Evolutionary conservation across 257 asterid genomes (phyloP), one percentile per base, ranked within the genome.

Genomic region (Solanum gandarillasii): DNA sequence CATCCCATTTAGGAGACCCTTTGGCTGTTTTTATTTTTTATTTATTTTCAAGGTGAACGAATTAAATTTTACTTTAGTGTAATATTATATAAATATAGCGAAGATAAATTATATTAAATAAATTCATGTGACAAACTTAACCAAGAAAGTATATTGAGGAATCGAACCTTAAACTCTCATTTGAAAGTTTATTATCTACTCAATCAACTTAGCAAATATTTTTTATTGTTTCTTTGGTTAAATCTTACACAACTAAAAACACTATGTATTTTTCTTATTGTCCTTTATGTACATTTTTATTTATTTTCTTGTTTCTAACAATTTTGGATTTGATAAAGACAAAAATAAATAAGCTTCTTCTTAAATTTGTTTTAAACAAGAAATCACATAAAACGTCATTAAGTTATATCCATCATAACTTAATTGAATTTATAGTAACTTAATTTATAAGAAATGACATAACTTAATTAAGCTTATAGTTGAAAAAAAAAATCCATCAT

Each of bases 1-100:
- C 90, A 86, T 87, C 90, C 87, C 83, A 76, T 89, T 87, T 87
- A 82, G 92, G 89, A 91, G 93, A 91, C 91, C 93, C 83, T 88
- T 90, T 90, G 91, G 92, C 93, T 91, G 90, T 7, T 25, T 65
- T n/a, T 23, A 7, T 23, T 8, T 43, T 39, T 39, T 39, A 39
- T 39, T 13, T 4, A 12, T 12, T 46, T 46, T 46, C 6, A 7
- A 13, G 20, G 16, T 43, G 5, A 12, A 12, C 5, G 5, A 65
- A 2, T 2, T 62, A 23, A 62, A 10, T n/a, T 25, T n/a, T 0
- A 2, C 5, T n/a, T 10, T n/a, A 62, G 5, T n/a, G 3, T 62
- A n/a, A n/a, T 9, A 8, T 11, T 10, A n/a, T 12, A 3, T 9
- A n/a, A n/a, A 62, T 1, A 62, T 1, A 4, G 2, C 0, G 27